Percentiles rank a stretch among this genome's conserved stretches.
These are phyloP conservation scores for Powellomyces hirtus DNA, from an alignment of 192 early-diverging fungal genomes.

Conservation along the genomic window DNA sequence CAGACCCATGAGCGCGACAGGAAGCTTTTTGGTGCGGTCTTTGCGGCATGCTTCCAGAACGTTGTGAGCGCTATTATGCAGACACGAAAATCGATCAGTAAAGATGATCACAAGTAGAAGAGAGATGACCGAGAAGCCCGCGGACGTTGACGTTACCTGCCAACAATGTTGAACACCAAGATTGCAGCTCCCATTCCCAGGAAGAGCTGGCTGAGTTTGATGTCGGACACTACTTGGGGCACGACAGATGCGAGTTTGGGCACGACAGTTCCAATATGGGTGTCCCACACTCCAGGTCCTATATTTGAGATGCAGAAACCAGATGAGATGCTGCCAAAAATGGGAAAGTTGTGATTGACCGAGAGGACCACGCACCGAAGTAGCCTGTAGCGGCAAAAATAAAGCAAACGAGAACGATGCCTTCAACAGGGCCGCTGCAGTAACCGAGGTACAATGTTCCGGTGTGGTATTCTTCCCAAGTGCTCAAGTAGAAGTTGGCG, in stretches of 20 bases:
- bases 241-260: slow-evolving; percentile 40
- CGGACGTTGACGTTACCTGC: slow-evolving; percentile 53
- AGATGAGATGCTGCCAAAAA: not conserved
- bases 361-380: slow-evolving; percentile 48
- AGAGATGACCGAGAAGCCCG: slow-evolving; percentile 6
- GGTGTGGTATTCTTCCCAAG: slow-evolving; percentile 95
- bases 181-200: slow-evolving; percentile 48
- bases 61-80: slow-evolving; percentile 55
- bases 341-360: no score
- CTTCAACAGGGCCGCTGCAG: slow-evolving; percentile 90
- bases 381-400: slow-evolving; percentile 65
- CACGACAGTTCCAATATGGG: slow-evolving; percentile 27
- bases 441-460: slow-evolving; percentile 78
- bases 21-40: slow-evolving; percentile 55
- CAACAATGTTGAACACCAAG: slow-evolving; percentile 53
- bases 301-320: not conserved
- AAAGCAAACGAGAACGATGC: slow-evolving; percentile 66
- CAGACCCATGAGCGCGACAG: slow-evolving; percentile 55
- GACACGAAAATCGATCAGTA: not conserved
- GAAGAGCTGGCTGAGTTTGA: slow-evolving; percentile 51
- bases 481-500: slow-evolving; percentile 85
- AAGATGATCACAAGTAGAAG: no score
- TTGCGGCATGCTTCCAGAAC: slow-evolving; percentile 55
- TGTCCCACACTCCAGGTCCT: slow-evolving; percentile 49
- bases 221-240: slow-evolving; percentile 16